phyloP scores from a whole-genome alignment of 73 alveolate genomes.

The Durusdinium trenchii region DNA sequence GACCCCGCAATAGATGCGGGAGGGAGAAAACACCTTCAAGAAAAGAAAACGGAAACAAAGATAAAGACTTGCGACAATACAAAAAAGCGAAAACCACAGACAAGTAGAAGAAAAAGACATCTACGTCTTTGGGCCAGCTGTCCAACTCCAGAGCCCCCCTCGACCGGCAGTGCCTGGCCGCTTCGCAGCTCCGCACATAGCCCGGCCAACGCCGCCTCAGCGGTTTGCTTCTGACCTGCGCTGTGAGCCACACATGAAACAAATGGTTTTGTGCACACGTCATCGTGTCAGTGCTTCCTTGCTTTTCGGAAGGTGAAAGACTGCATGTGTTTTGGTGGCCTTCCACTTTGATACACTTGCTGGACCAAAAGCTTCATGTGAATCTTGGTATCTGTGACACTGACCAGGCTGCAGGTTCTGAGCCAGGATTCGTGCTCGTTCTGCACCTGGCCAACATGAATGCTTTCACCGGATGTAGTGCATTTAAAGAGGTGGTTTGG shows the following conservation, averaged over 20 bases:
- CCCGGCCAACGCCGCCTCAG: constrained; percentile 83
- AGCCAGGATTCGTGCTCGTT: constrained; percentile 42
- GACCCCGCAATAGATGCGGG: no score
- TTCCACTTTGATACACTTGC: no score
- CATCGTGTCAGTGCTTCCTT: neutral
- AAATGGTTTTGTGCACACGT: neutral
- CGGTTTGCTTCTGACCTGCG: constrained; percentile 48
- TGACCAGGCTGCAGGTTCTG: constrained; percentile 56
- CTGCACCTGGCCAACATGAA: constrained; percentile 8
- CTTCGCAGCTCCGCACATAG: constrained; percentile 75
- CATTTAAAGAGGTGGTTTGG: no score
- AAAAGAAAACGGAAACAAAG: no score
- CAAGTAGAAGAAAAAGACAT: neutral
- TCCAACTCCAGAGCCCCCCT: neutral
- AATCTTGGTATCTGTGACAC: no score
- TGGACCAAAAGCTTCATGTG: no score
- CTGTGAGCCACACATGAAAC: no score
- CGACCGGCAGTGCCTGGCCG: constrained; percentile 36
- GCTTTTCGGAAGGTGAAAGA: neutral
- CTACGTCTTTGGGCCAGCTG: neutral
- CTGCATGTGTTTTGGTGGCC: no score
- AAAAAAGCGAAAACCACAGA: no score
- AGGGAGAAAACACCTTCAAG: no score
- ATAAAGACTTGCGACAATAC: no score
- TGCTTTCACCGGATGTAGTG: neutral